Conservation (phyloP, 331 rosid genomes). For the Malus hybrid region DNA sequence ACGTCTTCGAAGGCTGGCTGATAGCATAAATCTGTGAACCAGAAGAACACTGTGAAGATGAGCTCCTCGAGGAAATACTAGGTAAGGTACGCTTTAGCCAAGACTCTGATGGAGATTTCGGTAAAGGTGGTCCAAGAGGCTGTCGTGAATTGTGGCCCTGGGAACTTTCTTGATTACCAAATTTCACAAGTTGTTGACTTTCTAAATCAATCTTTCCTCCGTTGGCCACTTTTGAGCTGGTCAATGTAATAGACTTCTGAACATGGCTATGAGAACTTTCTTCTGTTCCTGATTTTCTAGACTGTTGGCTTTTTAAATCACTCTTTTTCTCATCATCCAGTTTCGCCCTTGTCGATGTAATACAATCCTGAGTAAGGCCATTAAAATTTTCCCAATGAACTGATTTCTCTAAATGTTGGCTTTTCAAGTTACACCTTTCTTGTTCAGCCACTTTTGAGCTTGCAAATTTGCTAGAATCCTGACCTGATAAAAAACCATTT, state of each 20-base stretch:
- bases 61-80: conserved; percentile 42
- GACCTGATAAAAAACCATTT: conserved; percentile 19
- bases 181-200: conserved; percentile 13
- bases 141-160: conserved; percentile 14
- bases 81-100: conserved; percentile 83
- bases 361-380: conserved; percentile 10
- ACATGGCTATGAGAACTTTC: conserved; percentile 16
- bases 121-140: conserved; percentile 53
- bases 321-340: conserved; percentile 3
- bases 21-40: conserved; percentile 17
- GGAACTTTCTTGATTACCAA: conserved; percentile 16
- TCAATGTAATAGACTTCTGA: conserved; percentile 9
- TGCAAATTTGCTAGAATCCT: conserved; percentile 9
- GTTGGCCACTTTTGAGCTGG: conserved; percentile 19
- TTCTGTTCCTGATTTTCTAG: conserved; percentile 14
- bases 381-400: conserved; percentile 7
- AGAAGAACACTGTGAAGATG: conserved; percentile 31
- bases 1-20: conserved; percentile 11
- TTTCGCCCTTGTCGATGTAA: background rate
- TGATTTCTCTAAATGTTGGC: conserved; percentile 9
- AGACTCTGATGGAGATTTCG: conserved; percentile 90
- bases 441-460: conserved; percentile 19
- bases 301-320: conserved; percentile 16
- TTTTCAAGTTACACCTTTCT: conserved; percentile 18
- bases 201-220: conserved; percentile 22